Evolutionary conservation across 352 stramenopile species (phyloP).

Genomic region (Phytophthora citricola): DNA sequence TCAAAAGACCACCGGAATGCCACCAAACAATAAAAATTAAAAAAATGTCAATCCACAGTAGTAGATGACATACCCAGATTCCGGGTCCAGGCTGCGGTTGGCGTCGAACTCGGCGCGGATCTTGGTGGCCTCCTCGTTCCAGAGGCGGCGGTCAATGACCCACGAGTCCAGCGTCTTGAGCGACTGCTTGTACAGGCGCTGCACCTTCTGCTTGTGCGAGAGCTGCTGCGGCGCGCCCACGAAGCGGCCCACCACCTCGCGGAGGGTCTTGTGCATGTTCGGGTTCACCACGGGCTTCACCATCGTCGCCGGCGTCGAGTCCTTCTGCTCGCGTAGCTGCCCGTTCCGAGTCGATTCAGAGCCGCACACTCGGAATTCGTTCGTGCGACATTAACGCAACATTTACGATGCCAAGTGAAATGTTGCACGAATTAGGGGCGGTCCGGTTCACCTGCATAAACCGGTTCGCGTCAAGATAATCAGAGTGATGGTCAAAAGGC

Average conservation of each 20-base stretch:
- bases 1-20: conserved; percentile 44
- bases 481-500: no score
- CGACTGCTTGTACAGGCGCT: conserved; percentile 95
- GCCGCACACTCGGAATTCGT: conserved; percentile 15
- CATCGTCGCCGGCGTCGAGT: conserved; percentile 44
- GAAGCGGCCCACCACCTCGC: conserved; percentile 80
- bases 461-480: neutral
- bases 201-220: conserved; percentile 90
- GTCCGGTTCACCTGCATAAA: conserved; percentile 5
- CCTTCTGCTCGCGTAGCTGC: conserved; percentile 1
- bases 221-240: conserved; percentile 66
- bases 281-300: conserved; percentile 72
- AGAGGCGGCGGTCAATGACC: conserved; percentile 96
- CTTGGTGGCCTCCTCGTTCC: conserved; percentile 94
- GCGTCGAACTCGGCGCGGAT: conserved; percentile 94
- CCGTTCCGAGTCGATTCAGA: conserved; percentile 12
- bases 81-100: conserved; percentile 60
- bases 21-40: neutral
- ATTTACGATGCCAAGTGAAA: neutral
- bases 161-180: conserved; percentile 95
- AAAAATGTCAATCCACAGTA: neutral
- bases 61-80: conserved; percentile 56
- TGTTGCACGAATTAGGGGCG: conserved; percentile 11
- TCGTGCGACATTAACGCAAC: conserved; percentile 22
- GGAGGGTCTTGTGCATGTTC: conserved; percentile 89